Conservation (phyloP, 2,329 filamentous ascomycete genomes). For the Fusarium domesticum region DNA sequence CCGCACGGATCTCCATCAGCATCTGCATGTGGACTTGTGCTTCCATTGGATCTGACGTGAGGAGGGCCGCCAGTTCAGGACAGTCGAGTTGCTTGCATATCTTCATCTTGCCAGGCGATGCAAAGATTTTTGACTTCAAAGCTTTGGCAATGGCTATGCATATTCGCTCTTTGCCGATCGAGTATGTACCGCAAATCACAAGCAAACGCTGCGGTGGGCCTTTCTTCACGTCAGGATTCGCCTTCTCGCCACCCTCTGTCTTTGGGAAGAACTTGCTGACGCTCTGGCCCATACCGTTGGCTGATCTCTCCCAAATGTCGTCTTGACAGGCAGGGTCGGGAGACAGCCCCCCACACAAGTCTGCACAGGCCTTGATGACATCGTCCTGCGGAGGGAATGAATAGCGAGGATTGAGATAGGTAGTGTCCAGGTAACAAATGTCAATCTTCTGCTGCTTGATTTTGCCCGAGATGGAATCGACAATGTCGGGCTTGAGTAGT, state of each 20-base stretch:
- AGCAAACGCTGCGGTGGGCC: slow-evolving; percentile 61
- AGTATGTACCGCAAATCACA: slow-evolving; percentile 94
- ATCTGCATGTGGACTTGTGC: slow-evolving; percentile 98
- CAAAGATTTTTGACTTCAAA: slow-evolving; percentile 84
- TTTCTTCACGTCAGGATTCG: slow-evolving; percentile 29
- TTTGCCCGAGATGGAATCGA: slow-evolving; percentile 69
- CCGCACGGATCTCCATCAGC: slow-evolving; percentile 87
- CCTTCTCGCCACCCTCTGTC: slow-evolving; percentile 29
- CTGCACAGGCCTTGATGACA: slow-evolving; percentile 82
- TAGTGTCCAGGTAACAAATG: slow-evolving; percentile 94
- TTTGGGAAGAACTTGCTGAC: slow-evolving; percentile 55
- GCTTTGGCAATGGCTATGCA: slow-evolving; percentile 89
- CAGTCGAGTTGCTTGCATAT: slow-evolving; percentile 86
- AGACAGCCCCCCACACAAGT: slow-evolving; percentile 77
- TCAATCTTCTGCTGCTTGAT: slow-evolving; percentile 82
- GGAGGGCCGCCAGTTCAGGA: slow-evolving; percentile 69
- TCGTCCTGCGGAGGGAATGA: slow-evolving; percentile 86
- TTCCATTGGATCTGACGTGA: slow-evolving; percentile 76
- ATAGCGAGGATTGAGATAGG: slow-evolving; percentile 93
- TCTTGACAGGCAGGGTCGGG: slow-evolving; percentile 56
- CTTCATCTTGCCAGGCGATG: slow-evolving; percentile 75
- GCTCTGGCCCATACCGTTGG: slow-evolving; percentile 40
- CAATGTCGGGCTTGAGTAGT: slow-evolving; percentile 69
- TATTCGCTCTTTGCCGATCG: slow-evolving; percentile 95
- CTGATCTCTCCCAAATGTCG: slow-evolving; percentile 45